Percentiles rank a stretch among this genome's conserved stretches.
phyloP scores from a whole-genome alignment of 2,329 filamentous ascomycete species.

The Corynespora cassiicola region DNA sequence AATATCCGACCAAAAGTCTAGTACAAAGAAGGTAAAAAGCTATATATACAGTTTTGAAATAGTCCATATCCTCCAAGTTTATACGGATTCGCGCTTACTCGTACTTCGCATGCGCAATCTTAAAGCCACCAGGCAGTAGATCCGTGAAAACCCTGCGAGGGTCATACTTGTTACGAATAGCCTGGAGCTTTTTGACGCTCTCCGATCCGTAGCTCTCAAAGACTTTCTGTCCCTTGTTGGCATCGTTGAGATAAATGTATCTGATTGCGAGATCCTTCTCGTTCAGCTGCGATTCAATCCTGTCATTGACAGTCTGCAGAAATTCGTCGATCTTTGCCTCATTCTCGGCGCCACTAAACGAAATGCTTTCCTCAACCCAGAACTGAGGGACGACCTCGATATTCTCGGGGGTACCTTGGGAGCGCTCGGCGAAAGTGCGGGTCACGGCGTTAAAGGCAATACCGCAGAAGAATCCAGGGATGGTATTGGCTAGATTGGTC shows the following conservation, averaged over 20 bases:
- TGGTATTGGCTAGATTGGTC: constrained; percentile 13
- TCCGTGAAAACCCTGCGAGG: constrained; percentile 31
- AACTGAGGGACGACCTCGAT: constrained; percentile 20
- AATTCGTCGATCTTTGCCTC: constrained; percentile 11
- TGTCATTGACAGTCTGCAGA: constrained; percentile 13
- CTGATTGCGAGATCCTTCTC: constrained; percentile 5
- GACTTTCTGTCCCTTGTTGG: constrained; percentile 28
- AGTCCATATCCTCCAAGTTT: too few species aligned
- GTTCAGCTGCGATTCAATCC: constrained; percentile 11
- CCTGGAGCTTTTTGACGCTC: constrained; percentile 33
- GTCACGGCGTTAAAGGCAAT: constrained; percentile 28
- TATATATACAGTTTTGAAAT: too few species aligned
- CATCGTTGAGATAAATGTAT: constrained; percentile 31
- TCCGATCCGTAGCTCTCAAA: constrained; percentile 35
- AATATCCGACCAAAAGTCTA: too few species aligned
- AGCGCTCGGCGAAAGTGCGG: constrained; percentile 18
- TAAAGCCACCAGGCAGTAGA: constrained; percentile 39
- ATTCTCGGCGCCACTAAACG: constrained; percentile 11
- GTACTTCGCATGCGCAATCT: too few species aligned
- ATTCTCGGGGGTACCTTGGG: constrained; percentile 24
- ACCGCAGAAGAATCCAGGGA: constrained; percentile 20
- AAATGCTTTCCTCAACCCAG: constrained; percentile 22
- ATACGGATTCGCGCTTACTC: too few species aligned
- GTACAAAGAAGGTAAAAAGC: too few species aligned
- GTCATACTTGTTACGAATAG: constrained; percentile 39